Evolutionary conservation across 441 rosid genomes (phyloP).

Genomic region (Erodium moschatum): DNA sequence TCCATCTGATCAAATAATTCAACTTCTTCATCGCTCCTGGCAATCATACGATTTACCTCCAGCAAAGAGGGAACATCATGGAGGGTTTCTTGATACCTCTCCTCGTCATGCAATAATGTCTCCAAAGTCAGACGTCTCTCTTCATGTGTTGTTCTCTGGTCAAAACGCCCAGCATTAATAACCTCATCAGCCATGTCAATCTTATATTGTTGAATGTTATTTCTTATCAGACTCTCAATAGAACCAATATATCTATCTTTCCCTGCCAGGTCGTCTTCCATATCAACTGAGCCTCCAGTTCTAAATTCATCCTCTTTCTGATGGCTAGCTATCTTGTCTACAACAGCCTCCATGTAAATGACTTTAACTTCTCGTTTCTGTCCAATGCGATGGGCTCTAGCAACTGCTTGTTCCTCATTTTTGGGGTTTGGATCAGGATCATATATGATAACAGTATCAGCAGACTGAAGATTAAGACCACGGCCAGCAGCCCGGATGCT

Average conservation of each 20-base stretch:
- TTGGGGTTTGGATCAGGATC: conserved; percentile 99
- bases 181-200: conserved; percentile 99
- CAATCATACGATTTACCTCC: conserved; percentile 95
- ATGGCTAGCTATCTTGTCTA: conserved; percentile 78
- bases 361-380: conserved; percentile 96
- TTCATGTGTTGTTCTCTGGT: conserved; percentile 99
- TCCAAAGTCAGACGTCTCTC: conserved; percentile 96
- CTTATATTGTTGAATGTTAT: conserved; percentile 97
- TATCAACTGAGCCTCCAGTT: conserved; percentile 73
- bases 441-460: conserved; percentile 94
- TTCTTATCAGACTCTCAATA: conserved; percentile 97
- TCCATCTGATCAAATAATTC: conserved; percentile 99
- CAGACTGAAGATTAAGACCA: conserved; percentile 98
- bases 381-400: conserved; percentile 99
- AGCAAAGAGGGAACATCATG: conserved; percentile 96
- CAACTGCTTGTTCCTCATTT: conserved; percentile 99
- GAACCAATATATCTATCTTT: conserved; percentile 97
- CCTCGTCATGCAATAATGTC: conserved; percentile 95
- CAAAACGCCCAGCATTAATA: conserved; percentile 99
- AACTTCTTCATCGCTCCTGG: conserved; percentile 90
- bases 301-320: conserved; percentile 92
- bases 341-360: conserved; percentile 99
- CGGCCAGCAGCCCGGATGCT: conserved; percentile 99
- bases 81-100: conserved; percentile 91
- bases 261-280: conserved; percentile 96